Base-by-base conservation (phyloP, 2,329 filamentous ascomycete species). In the Cladosporium sp. region DNA sequence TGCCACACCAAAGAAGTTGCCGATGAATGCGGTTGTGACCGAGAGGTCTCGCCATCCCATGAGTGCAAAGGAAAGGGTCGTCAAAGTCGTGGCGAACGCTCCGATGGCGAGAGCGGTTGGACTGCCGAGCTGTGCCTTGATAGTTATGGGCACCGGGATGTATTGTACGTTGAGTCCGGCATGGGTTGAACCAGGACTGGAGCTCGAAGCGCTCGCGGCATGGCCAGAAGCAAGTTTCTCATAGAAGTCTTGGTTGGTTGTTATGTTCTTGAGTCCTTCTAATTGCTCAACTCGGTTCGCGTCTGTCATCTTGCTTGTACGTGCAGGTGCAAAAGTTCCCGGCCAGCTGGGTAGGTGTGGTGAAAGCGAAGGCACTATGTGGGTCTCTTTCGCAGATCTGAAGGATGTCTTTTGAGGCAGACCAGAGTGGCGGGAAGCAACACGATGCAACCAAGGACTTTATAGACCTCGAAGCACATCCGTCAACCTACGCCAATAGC, bases 41-140 rank as follows among this genome's bases (percentile, higher is more conserved):
- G 74, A 76, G 0, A 83, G 74, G 8, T 78, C 78, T 36, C 81
- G 73, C 71, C 75, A 83, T 64, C 80, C 80, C 79, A 83, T 83
- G 49, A 83, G 65, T n/a, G 75, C 75, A 0, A 82, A 68, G 0
- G 79, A 81, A 0, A 83, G 68, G 0, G 80, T 82, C 0, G 78
- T 82, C 15, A 83, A 63, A 0, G 81, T 83, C 1, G 79, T 83
- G 0, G 78, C 75, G 60, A 83, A 83, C 3, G 77, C 80, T 0
- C 79, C 80, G 32, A 82, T 77, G 0, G 77, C 77, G 0, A 82
- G 66, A 0, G 78, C 77, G 9, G 78, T 79, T 75, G 66, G 66
- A 58, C 61, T 65, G 22, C 67, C 65, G 19, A 69, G 58, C 45
- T 69, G 67, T 10, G 65, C 61, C 58, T 69, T 69, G 49, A 69